Conservation (phyloP, 148 eudicot species). For the Rhododendron ferrugineum region DNA sequence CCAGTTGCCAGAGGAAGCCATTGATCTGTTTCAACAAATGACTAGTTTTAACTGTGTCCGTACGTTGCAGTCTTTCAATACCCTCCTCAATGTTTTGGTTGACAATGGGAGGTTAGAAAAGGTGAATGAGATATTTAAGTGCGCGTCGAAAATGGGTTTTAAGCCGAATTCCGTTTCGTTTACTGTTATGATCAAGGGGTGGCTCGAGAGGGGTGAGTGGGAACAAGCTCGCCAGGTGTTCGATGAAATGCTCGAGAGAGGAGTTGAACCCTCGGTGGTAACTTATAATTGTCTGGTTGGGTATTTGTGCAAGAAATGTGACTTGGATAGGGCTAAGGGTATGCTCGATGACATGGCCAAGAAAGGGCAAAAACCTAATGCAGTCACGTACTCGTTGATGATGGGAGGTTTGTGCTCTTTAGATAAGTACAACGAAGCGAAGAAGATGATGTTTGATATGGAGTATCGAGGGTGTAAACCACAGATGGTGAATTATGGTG, state of each 20-base stretch:
- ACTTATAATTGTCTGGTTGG: conserved; percentile 77
- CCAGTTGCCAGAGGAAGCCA: conserved; percentile 41
- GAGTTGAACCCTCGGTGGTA: conserved; percentile 63
- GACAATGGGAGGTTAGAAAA: conserved; percentile 40
- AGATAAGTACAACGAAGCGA: conserved; percentile 62
- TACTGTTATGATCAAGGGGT: conserved; percentile 70
- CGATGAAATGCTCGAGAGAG: conserved; percentile 87
- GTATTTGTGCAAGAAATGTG: conserved; percentile 63
- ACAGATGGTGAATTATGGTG: conserved; percentile 56
- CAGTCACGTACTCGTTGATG: conserved; percentile 56
- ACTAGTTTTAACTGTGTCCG: conserved; percentile 53
- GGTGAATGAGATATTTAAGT: conserved; percentile 46
- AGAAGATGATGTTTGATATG: conserved; percentile 96
- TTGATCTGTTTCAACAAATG: conserved; percentile 54
- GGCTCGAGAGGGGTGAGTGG: conserved; percentile 57
- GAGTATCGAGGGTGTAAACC: conserved; percentile 80
- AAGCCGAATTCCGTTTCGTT: conserved; percentile 59
- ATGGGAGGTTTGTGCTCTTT: conserved; percentile 82
- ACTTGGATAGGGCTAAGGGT: conserved; percentile 48
- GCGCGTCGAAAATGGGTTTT: conserved; percentile 49
- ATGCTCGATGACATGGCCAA: conserved; percentile 54
- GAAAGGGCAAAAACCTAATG: conserved; percentile 57
- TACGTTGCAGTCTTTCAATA: conserved; percentile 61
- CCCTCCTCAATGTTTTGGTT: conserved; percentile 66
- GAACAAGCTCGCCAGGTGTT: conserved; percentile 60